Conservation (phyloP, 192 early-diverging fungal species). For the Dissophora ornata region DNA sequence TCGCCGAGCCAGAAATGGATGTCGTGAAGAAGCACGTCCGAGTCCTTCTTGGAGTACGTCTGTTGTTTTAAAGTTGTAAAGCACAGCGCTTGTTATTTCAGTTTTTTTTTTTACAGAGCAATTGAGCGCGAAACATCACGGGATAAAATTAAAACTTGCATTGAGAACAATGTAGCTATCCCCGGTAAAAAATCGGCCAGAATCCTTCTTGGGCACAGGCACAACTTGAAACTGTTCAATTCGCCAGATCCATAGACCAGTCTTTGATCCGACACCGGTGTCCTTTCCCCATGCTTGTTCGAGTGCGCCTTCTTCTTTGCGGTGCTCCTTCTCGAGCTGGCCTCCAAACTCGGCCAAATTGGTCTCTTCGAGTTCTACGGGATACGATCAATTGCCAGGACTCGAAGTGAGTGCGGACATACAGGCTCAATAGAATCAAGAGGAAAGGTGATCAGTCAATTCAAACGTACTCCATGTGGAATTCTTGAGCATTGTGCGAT, state of each 20-base stretch:
- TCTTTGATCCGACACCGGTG: conserved; percentile 53
- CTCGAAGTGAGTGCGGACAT: too few relatives aligned
- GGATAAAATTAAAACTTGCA: too few relatives aligned
- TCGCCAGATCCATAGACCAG: conserved; percentile 78
- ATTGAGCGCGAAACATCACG: too few relatives aligned
- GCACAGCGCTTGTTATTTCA: too few relatives aligned
- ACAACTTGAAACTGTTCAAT: conserved; percentile 82
- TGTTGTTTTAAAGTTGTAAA: too few relatives aligned
- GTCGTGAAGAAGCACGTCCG: conserved; percentile 73
- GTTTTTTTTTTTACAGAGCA: too few relatives aligned
- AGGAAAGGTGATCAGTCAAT: too few relatives aligned
- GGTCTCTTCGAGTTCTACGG: conserved; percentile 58
- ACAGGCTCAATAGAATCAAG: too few relatives aligned
- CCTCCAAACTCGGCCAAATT: conserved; percentile 71
- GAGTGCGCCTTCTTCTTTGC: conserved; percentile 61
- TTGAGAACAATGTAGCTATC: conserved; percentile 84
- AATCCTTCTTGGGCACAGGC: conserved; percentile 66
- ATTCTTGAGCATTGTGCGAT: conserved; percentile 51
- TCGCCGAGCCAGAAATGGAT: conserved; percentile 89
- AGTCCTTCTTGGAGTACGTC: conserved; percentile 70
- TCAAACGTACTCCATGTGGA: conserved; percentile 39
- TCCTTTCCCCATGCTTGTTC: conserved; percentile 71
- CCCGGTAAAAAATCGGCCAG: conserved; percentile 79
- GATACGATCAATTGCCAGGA: neutral
- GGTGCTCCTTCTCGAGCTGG: conserved; percentile 69